Conservation (phyloP, 2,329 filamentous ascomycete species). For the Massarina eburnea region DNA sequence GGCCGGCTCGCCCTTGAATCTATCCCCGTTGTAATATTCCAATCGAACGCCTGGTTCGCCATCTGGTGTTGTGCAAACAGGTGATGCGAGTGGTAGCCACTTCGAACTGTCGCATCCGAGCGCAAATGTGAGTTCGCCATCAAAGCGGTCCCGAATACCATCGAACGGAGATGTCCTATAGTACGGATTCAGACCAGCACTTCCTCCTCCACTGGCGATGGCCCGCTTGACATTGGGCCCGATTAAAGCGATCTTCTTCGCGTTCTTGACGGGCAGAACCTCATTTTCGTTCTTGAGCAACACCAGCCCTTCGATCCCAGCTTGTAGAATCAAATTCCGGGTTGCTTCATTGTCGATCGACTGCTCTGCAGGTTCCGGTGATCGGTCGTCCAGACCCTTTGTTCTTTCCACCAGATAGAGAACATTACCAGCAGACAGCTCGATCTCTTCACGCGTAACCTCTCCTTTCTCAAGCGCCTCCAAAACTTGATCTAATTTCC, state of each 20-base stretch:
- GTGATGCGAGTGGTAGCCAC: constrained; percentile 65
- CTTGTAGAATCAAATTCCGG: constrained; percentile 60
- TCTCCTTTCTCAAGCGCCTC: constrained; percentile 39
- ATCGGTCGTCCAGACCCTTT: constrained; percentile 59
- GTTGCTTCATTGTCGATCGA: constrained; percentile 58
- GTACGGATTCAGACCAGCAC: constrained; percentile 68
- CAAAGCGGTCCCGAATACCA: constrained; percentile 59
- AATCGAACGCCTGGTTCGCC: constrained; percentile 64
- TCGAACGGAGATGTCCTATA: constrained; percentile 67
- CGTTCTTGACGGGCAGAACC: constrained; percentile 61
- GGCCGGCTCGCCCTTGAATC: constrained; percentile 60
- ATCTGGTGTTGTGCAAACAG: constrained; percentile 58
- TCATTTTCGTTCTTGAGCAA: constrained; percentile 64
- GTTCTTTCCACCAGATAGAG: constrained; percentile 65
- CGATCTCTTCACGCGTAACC: constrained; percentile 51
- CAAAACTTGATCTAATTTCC: constrained; percentile 39
- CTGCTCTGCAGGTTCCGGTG: constrained; percentile 58
- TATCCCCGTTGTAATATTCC: constrained; percentile 66
- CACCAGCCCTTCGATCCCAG: constrained; percentile 64
- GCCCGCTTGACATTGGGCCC: constrained; percentile 68
- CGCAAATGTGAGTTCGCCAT: constrained; percentile 61
- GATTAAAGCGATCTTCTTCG: constrained; percentile 65
- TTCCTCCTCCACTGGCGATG: constrained; percentile 69
- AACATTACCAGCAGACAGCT: constrained; percentile 55
- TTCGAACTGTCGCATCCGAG: constrained; percentile 66